Percentiles rank a stretch among this genome's conserved stretches.
Conservation (phyloP, 108 stramenopile genomes). For the Poteriospumella lacustris region DNA sequence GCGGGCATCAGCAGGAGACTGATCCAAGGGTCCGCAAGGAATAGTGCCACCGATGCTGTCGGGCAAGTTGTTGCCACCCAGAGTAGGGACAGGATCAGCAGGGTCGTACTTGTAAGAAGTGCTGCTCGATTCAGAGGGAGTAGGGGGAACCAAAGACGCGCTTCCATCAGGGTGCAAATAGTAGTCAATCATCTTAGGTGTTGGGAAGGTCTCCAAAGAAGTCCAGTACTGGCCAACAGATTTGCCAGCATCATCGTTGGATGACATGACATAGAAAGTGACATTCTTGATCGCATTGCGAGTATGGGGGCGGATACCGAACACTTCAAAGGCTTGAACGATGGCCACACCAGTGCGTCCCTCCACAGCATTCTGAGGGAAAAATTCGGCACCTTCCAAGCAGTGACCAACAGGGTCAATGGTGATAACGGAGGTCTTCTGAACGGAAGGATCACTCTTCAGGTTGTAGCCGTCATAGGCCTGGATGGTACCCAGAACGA, state of each 20-base stretch:
- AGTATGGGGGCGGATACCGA: neutral
- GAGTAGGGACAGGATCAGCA: conserved; percentile 28
- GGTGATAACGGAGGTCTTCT: neutral
- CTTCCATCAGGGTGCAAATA: conserved; percentile 3
- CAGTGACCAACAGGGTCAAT: conserved; percentile 33
- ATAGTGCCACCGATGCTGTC: conserved; percentile 24
- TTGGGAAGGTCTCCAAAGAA: conserved; percentile 36
- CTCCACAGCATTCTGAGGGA: conserved; percentile 13
- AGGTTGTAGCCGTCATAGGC: conserved; percentile 23
- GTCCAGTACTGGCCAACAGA: conserved; percentile 43
- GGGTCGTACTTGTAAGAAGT: conserved; percentile 23
- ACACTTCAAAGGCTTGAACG: conserved; percentile 27
- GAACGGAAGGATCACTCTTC: conserved; percentile 23
- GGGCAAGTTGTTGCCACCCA: conserved; percentile 39
- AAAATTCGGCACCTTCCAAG: conserved; percentile 4
- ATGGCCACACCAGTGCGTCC: conserved; percentile 22
- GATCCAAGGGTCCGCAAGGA: conserved; percentile 40
- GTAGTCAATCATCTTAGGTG: neutral
- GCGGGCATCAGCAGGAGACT: conserved; percentile 22
- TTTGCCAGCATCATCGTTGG: conserved; percentile 30
- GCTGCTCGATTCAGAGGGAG: neutral
- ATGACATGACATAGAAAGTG: conserved; percentile 39
- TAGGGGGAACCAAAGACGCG: neutral
- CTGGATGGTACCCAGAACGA: conserved; percentile 4
- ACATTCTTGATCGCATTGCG: conserved; percentile 23